Percentiles rank a stretch among this genome's conserved stretches.
Evolutionary conservation across 2,329 filamentous ascomycete genomes (phyloP).

Genomic region (Apiospora saccharicola): DNA sequence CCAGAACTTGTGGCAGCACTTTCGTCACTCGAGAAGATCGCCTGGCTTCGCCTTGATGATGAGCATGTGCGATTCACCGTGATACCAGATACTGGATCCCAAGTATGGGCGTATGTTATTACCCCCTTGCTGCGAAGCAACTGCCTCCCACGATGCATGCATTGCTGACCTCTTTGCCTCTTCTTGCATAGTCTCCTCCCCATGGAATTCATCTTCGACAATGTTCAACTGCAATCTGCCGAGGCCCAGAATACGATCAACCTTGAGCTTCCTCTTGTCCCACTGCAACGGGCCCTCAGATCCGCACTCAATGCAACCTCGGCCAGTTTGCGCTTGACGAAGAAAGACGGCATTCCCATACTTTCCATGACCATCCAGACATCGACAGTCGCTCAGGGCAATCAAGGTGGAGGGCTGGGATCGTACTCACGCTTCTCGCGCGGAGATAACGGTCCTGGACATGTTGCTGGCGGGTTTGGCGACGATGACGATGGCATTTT

Average conservation of each 20-base stretch:
- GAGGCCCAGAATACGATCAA: constrained; percentile 89
- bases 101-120: constrained; percentile 89
- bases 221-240: constrained; percentile 85
- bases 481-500: constrained; percentile 55
- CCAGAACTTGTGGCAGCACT: constrained; percentile 70
- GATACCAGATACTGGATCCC: constrained; percentile 91
- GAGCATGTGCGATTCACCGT: constrained; percentile 92
- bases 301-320: constrained; percentile 84
- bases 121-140: not conserved
- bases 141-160: not conserved
- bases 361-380: constrained; percentile 91
- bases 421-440: constrained; percentile 2
- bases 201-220: constrained; percentile 86
- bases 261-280: constrained; percentile 88
- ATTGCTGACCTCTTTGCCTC: constrained; percentile 37
- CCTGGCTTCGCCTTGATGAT: constrained; percentile 89
- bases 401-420: constrained; percentile 43
- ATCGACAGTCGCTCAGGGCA: constrained; percentile 65
- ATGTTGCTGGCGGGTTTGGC: constrained; percentile 42
- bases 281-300: constrained; percentile 88
- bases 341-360: constrained; percentile 86
- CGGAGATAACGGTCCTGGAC: constrained; percentile 28
- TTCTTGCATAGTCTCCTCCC: constrained; percentile 55
- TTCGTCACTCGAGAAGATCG: constrained; percentile 78
- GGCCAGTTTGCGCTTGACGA: constrained; percentile 87